Evolutionary conservation across 768 basidiomycete genomes (phyloP).

Genomic region (Hortiboletus campestris): DNA sequence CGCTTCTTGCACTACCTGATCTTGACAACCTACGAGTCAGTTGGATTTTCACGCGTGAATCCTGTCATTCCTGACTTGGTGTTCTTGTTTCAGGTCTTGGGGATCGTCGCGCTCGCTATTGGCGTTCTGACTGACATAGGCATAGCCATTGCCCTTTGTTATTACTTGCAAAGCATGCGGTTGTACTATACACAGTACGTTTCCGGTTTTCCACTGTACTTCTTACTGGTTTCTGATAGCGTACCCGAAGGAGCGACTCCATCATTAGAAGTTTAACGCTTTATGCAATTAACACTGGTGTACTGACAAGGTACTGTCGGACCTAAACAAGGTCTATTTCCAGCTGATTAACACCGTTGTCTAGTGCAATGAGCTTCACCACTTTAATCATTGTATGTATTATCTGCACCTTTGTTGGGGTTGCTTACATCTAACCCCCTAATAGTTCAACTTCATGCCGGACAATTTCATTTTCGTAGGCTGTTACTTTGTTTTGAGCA

Average conservation of each 20-base stretch:
- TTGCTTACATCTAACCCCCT: background rate
- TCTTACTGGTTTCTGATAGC: background rate
- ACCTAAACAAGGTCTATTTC: background rate
- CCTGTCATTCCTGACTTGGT: background rate
- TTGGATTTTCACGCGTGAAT: background rate
- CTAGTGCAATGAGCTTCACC: slow-evolving; percentile 36
- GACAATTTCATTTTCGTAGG: slow-evolving; percentile 58
- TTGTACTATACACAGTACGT: slow-evolving; percentile 47
- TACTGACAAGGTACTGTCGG: slow-evolving; percentile 51
- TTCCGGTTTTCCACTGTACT: background rate
- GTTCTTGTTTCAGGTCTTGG: slow-evolving; percentile 39
- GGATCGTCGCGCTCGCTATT: slow-evolving; percentile 46
- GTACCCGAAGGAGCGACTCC: slow-evolving; percentile 45
- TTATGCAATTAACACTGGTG: slow-evolving; percentile 65
- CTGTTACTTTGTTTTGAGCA: slow-evolving; percentile 64
- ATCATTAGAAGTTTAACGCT: slow-evolving; percentile 54
- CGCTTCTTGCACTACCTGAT: slow-evolving; percentile 40
- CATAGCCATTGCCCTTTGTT: slow-evolving; percentile 52
- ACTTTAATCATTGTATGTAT: slow-evolving; percentile 55
- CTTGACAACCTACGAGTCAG: slow-evolving; percentile 47
- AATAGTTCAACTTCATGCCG: slow-evolving; percentile 55
- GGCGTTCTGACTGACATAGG: slow-evolving; percentile 50
- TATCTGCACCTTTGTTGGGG: background rate
- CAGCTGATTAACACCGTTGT: background rate
- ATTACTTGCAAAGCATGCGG: slow-evolving; percentile 52